Base-by-base conservation (phyloP, 768 basidiomycete genomes). In the Hebeloma cylindrosporum region DNA sequence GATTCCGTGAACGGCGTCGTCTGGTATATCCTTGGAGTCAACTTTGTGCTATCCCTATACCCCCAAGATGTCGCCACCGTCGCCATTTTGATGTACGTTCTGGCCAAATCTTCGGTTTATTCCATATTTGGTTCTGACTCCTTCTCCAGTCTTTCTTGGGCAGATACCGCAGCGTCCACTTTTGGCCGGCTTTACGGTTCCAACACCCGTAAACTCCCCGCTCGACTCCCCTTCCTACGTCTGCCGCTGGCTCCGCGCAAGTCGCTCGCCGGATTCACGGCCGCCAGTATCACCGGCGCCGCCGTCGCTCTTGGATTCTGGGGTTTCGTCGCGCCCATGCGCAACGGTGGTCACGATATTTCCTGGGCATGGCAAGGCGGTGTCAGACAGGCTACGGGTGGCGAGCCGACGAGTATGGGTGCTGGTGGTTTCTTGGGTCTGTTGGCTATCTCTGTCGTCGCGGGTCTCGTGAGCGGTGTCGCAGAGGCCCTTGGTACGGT, bases 91-190 rank as follows among this genome's bases (percentile, higher is more conserved):
- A 90, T 93, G 93, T 89, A 61, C 56, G 87, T 74, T 43, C 16
- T 20, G 25, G 36, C 39, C 28, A 26, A 16, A 3, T 17, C 11
- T 47, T 40, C 14, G 43, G 20, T 17, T 25, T 32, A 16, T 23
- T 17, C 20, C 38, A 20, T 25, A 21, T 45, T 4, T 21, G 28
- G 13, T n/a, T 45, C 2, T 50, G 20, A 28, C 22, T 23, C 21
- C 52, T 38, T 32, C 43, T 50, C 17, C 49, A 95, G 93, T 50
- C 81, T 96, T 36, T 93, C 92, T 23, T 96, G 93, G 93, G 93
- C 91, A 0, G 93, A 96, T 64, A 95, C 93, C 1, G 83, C 92
- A 13, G 93, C 93, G 4, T 95, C 93, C 7, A 94, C 90, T 9
- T 71, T 95, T 52, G 93, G 93, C 32, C 82, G 93, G n/a, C 70